These are phyloP conservation scores for Epichloe uncinata DNA, from an alignment of 2,329 filamentous ascomycete species.

Conservation along the genomic window DNA sequence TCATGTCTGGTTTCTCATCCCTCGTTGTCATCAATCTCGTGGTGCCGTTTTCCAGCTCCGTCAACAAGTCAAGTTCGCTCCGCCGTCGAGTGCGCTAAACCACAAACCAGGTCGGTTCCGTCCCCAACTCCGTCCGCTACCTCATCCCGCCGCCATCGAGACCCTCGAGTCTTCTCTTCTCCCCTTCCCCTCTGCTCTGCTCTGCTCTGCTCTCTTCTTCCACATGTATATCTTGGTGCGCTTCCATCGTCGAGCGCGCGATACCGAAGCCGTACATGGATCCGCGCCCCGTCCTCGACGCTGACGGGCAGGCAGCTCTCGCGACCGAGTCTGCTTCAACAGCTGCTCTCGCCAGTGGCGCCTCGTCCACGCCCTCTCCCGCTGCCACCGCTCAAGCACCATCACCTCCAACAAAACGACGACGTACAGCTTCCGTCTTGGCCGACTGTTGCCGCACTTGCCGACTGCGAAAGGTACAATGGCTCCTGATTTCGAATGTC, in stretches of 20 bases:
- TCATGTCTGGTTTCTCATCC: too few species aligned
- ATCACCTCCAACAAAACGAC: constrained; percentile 17
- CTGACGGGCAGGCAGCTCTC: constrained; percentile 2
- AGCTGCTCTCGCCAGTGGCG: neutral
- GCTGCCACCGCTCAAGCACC: constrained; percentile 8
- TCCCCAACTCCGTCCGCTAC: neutral
- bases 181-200: neutral
- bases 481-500: neutral
- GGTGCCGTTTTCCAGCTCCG: neutral
- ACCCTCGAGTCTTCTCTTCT: constrained; percentile 1
- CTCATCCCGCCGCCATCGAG: neutral
- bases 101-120: neutral
- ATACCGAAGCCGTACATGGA: constrained; percentile 8
- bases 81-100: neutral
- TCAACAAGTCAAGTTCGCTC: neutral
- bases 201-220: neutral
- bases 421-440: constrained; percentile 15
- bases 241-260: constrained; percentile 1
- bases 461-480: constrained; percentile 23
- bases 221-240: constrained; percentile 7
- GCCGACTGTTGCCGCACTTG: constrained; percentile 25
- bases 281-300: constrained; percentile 4
- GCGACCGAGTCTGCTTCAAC: neutral
- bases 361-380: neutral
- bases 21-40: too few species aligned